Evolutionary conservation across 352 stramenopile species (phyloP), one percentile per base, ranked within the genome.

Genomic region (Blastocystis sp.): DNA sequence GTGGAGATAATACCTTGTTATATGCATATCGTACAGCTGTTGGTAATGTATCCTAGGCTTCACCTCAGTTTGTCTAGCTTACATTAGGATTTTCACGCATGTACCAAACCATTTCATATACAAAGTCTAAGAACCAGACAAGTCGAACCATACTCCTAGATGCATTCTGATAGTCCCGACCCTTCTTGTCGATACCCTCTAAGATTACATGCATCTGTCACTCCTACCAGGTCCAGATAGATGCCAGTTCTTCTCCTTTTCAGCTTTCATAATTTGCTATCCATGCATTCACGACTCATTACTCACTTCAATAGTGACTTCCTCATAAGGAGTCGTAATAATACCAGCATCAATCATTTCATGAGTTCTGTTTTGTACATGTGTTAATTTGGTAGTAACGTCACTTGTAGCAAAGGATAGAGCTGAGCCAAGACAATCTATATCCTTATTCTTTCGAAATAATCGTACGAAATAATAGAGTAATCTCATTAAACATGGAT

Each of bases 61-160:
- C 22, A 88, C 53, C 24, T 51, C n/a, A 27, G 33, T 3, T 27
- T 6, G 19, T 7, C 7, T n/a, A n/a, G 15, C 22, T 7, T 42
- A 89, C 78, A 17, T 56, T 78, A 19, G 58, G 53, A 37, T 89
- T 17, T 17, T 68, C 57, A 0, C 66, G 66, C 27, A 89, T 57
- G 24, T 89, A 79, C 1, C 33, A 27, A 3, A 89, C 66, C 60
- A 89, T 89, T 42, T 77, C 78, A 78, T 89, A 89, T 56, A 89
- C 66, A 56, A 89, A 89, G 53, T 89, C 78, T 37, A 89, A 53
- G 44, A 89, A 89, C 78, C 78, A 89, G 5, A 58, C 37, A 35
- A 89, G 48, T 57, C 78, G 42, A 7, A 89, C 42, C 15, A 89
- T 60, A 40, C 78, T 89, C 1, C 78, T 37, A 7, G 78, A 89